Evolutionary conservation across 129 eudicot species (phyloP).

Genomic region (Artemisia tridentata): DNA sequence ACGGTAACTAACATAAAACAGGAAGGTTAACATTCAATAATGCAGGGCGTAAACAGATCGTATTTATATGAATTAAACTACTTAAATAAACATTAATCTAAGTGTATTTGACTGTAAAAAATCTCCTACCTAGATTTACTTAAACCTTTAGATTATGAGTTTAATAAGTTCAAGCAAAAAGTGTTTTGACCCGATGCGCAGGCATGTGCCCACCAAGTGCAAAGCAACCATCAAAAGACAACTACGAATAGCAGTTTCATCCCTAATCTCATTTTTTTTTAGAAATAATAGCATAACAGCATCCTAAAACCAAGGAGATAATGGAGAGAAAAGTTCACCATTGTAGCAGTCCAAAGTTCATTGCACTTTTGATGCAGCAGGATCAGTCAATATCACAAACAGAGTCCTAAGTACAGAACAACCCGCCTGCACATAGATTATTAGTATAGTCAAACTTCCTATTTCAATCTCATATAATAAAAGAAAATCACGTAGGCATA

Average conservation of each 20-base stretch:
- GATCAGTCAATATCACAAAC: constrained; percentile 55
- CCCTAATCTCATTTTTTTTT: neutral
- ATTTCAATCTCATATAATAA: constrained; percentile 1
- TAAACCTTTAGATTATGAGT: too few species aligned
- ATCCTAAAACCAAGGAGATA: too few species aligned
- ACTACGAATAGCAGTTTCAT: neutral
- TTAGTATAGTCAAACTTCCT: constrained; percentile 1
- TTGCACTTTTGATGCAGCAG: too few species aligned
- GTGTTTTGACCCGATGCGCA: neutral
- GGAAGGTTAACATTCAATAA: too few species aligned
- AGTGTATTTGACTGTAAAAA: too few species aligned
- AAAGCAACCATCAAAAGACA: neutral
- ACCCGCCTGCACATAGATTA: constrained; percentile 51
- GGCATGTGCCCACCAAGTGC: neutral
- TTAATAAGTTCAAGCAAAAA: too few species aligned
- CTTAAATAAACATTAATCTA: too few species aligned
- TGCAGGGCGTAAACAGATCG: too few species aligned
- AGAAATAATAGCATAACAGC: neutral
- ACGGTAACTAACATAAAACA: too few species aligned
- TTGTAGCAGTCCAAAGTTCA: constrained; percentile 84
- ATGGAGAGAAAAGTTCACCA: constrained; percentile 42
- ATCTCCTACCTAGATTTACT: too few species aligned
- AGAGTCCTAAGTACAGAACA: constrained; percentile 91
- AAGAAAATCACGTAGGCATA: neutral
- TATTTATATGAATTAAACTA: too few species aligned